Conservation (phyloP, 2,329 filamentous ascomycete genomes). For the Venturia aucupariae region DNA sequence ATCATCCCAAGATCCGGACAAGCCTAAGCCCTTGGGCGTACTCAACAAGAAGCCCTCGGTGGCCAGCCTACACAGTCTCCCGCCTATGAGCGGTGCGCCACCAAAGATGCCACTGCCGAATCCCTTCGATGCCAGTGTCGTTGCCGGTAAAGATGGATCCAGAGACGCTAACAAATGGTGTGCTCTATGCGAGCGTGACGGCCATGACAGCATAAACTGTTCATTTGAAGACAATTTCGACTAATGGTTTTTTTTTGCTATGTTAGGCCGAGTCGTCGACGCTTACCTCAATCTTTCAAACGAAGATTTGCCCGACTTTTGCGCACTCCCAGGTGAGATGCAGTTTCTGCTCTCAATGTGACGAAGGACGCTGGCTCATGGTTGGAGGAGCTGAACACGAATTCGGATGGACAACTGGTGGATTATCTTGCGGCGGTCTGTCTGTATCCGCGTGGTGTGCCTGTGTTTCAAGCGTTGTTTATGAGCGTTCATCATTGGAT, state of each 20-base stretch:
- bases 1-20: slow-evolving; percentile 14
- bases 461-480: background rate
- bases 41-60: slow-evolving; percentile 12
- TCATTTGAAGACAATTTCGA: slow-evolving; percentile 71
- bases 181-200: slow-evolving; percentile 89
- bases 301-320: background rate
- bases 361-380: background rate
- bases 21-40: slow-evolving; percentile 13
- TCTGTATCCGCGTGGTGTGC: background rate
- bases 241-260: background rate
- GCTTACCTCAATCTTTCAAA: background rate
- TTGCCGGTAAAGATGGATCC: slow-evolving; percentile 22
- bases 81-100: slow-evolving; percentile 13
- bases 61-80: slow-evolving; percentile 5
- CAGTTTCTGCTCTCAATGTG: background rate
- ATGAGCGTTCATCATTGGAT: slow-evolving; percentile 3
- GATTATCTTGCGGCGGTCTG: background rate
- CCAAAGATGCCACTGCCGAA: slow-evolving; percentile 24
- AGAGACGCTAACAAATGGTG: slow-evolving; percentile 84
- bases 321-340: background rate
- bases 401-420: background rate
- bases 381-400: background rate
- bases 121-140: slow-evolving; percentile 25
- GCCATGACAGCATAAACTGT: slow-evolving; percentile 92
- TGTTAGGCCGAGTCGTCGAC: slow-evolving; percentile 1